A percentile compares a stretch with the other conserved stretches of the same genome.
phyloP scores from a whole-genome alignment of 805 yeast species.

The Zygotorulaspora chibaensis region DNA sequence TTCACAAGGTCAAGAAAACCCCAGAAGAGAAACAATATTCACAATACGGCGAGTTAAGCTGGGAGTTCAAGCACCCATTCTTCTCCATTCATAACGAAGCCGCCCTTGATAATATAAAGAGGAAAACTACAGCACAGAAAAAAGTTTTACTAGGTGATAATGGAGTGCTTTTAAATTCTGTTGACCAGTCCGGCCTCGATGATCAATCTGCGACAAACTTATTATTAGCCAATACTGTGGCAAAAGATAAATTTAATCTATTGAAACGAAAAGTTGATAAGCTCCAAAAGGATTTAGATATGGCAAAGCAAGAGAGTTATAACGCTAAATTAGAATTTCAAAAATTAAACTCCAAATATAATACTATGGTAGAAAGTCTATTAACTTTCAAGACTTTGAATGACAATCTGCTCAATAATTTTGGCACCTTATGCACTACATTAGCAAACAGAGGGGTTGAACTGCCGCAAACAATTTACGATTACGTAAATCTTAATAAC shows the following conservation, averaged over 20 bases:
- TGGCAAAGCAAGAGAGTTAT: slow-evolving; percentile 23
- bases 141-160: slow-evolving; percentile 34
- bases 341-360: slow-evolving; percentile 52
- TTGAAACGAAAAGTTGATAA: slow-evolving; percentile 36
- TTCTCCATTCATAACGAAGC: slow-evolving; percentile 71
- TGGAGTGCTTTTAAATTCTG: slow-evolving; percentile 12
- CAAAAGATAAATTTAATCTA: slow-evolving; percentile 24
- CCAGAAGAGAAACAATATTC: slow-evolving; percentile 52
- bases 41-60: slow-evolving; percentile 71
- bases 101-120: slow-evolving; percentile 80
- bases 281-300: slow-evolving; percentile 27
- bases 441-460: slow-evolving; percentile 59
- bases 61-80: slow-evolving; percentile 95
- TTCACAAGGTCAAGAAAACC: slow-evolving; percentile 85
- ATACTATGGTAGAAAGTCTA: slow-evolving; percentile 58
- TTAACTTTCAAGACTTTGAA: slow-evolving; percentile 52
- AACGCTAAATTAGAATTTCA: slow-evolving; percentile 36
- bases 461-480: slow-evolving; percentile 44
- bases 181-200: slow-evolving; percentile 9
- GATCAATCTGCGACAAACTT: slow-evolving; percentile 17
- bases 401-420: slow-evolving; percentile 52
- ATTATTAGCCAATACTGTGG: slow-evolving; percentile 24
- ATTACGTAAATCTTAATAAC: slow-evolving; percentile 6
- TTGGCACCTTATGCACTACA: slow-evolving; percentile 47
- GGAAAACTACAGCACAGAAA: slow-evolving; percentile 66